These are phyloP conservation scores for Escallonia herrerae DNA, from an alignment of 129 eudicot genomes.

Conservation along the genomic window DNA sequence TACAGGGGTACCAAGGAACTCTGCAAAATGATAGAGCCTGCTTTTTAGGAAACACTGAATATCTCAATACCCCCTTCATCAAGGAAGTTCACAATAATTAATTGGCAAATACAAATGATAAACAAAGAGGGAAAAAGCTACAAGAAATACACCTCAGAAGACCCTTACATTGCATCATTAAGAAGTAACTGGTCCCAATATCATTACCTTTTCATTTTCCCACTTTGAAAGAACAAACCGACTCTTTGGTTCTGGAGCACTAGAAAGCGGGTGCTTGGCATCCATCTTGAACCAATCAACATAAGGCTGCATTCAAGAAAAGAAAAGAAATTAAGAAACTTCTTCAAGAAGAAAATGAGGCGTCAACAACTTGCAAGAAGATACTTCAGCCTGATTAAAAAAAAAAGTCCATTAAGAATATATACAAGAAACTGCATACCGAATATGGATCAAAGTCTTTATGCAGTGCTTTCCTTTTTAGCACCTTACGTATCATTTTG, in stretches of 20 bases:
- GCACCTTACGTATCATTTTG: slow-evolving; percentile 56
- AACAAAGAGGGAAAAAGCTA: too few relatives aligned
- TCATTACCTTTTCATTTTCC: slow-evolving; percentile 88
- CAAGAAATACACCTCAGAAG: too few relatives aligned
- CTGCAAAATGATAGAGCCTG: too few relatives aligned
- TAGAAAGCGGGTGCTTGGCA: slow-evolving; percentile 80
- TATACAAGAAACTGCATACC: slow-evolving; percentile 31
- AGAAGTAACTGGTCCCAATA: too few relatives aligned
- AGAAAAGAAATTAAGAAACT: background rate
- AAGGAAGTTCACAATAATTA: too few relatives aligned
- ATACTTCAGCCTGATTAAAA: too few relatives aligned
- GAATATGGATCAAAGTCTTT: slow-evolving; percentile 80
- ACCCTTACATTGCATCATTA: too few relatives aligned
- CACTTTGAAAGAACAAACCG: slow-evolving; percentile 93
- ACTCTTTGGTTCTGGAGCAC: slow-evolving; percentile 98
- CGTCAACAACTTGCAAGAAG: background rate
- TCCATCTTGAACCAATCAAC: slow-evolving; percentile 92
- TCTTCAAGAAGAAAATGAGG: background rate
- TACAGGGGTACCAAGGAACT: too few relatives aligned
- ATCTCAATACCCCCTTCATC: too few relatives aligned
- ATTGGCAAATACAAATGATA: too few relatives aligned
- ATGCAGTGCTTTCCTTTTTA: slow-evolving; percentile 88
- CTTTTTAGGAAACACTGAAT: too few relatives aligned
- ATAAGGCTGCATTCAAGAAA: slow-evolving; percentile 54
- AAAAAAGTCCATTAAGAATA: too few relatives aligned